Evolutionary conservation across 768 basidiomycete genomes (phyloP).

Genomic region (Boletellus emodensis): DNA sequence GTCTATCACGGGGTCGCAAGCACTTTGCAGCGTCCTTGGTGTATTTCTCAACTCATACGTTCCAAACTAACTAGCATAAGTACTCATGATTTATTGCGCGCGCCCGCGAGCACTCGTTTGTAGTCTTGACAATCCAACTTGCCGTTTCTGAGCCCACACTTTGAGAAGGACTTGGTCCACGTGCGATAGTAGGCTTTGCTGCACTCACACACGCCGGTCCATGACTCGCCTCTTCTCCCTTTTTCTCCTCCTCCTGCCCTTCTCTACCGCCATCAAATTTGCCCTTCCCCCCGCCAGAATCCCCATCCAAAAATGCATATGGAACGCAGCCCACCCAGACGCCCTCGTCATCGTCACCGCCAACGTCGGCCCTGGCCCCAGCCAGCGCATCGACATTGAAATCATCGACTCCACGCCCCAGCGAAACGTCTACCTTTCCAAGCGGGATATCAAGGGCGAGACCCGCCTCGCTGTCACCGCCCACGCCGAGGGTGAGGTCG

Average conservation of each 20-base stretch:
- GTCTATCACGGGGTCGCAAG: neutral
- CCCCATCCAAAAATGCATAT: slow-evolving; percentile 84
- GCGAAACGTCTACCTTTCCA: slow-evolving; percentile 87
- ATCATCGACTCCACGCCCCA: slow-evolving; percentile 85
- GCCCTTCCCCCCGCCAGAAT: slow-evolving; percentile 64
- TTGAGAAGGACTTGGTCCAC: too few species aligned
- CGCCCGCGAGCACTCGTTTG: neutral
- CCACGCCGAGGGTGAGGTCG: slow-evolving; percentile 90
- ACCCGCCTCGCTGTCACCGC: slow-evolving; percentile 91
- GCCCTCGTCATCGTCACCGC: slow-evolving; percentile 95
- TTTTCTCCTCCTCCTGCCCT: slow-evolving; percentile 28
- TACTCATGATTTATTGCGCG: slow-evolving; percentile 3
- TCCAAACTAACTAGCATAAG: neutral
- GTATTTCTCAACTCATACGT: neutral
- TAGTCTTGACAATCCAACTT: too few species aligned
- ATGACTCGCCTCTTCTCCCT: neutral
- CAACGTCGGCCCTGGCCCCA: slow-evolving; percentile 71
- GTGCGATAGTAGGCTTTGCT: too few species aligned
- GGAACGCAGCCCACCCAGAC: slow-evolving; percentile 87
- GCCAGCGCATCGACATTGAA: slow-evolving; percentile 89
- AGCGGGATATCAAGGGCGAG: slow-evolving; percentile 84
- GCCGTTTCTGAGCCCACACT: too few species aligned
- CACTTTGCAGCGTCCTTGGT: neutral
- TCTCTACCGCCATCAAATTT: slow-evolving; percentile 77
- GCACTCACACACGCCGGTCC: too few species aligned